Base-by-base conservation (phyloP, 2,329 filamentous ascomycete species). In the Fusarium burgessii region DNA sequence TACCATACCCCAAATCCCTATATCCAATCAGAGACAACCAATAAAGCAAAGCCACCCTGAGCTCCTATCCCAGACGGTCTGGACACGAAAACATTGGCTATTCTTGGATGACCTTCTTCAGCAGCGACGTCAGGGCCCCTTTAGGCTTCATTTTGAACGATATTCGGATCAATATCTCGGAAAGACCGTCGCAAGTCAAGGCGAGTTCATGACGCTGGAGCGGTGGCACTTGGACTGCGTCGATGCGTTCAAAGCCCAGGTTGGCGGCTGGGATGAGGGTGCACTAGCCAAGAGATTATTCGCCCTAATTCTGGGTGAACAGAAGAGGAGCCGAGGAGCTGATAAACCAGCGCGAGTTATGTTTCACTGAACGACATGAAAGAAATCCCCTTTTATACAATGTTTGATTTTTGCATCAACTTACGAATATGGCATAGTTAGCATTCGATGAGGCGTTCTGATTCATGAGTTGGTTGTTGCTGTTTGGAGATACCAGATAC, bases 151-250 rank as follows among this genome's bases (percentile, higher is more conserved):
- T 23, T 78, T 77, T 62, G 64, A 77, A 50, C 77, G 74, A 13
- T 71, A 73, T 18, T 77, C 80, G 3, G 76, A 78, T 43, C 74
- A 77, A 43, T 81, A 86, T 35, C 78, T 88, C 5, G 86, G 87
- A 61, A 86, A 84, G 74, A 81, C 80, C 29, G 84, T 89, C 60
- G 76, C 77, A 27, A 83, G 84, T 32, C 82, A 85, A 38, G 85
- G 82, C 47, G 80, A 84, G 75, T 77, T 78, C 7, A 80, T 90
- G 79, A 67, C 80, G 25, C 79, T 90, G 20, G 83, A 88, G 77
- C 76, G 80, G 61, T 89, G 87, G 87, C 88, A 90, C 64, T 77
- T 89, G 20, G 87, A 90, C 63, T 83, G 89, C 58, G 82, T 89
- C 27, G 85, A 88, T 62, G 87, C 84, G 6, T 90, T 89, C 72